Conservation (phyloP, 305 asterid genomes). For the Lippia alba region DNA sequence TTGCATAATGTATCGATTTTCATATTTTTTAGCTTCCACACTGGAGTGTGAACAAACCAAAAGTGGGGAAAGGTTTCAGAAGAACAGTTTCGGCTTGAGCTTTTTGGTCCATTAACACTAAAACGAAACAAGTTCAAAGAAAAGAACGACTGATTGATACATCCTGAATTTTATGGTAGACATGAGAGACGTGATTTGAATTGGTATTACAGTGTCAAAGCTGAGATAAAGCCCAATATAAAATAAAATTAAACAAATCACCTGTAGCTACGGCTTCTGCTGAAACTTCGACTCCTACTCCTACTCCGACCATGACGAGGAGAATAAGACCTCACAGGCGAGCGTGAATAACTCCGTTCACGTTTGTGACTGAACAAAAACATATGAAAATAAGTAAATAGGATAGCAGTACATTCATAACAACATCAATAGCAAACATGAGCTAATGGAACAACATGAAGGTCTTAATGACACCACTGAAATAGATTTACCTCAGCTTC, state of each 20-base stretch:
- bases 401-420: neutral
- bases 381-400: neutral
- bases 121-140: neutral
- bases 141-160: no score
- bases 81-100: no score
- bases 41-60: no score
- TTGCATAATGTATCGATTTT: no score
- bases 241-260: slow-evolving; percentile 22
- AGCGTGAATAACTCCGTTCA: slow-evolving; percentile 61
- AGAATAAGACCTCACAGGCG: slow-evolving; percentile 56
- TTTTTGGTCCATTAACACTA: no score
- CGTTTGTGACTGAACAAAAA: slow-evolving; percentile 37
- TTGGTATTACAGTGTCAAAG: no score
- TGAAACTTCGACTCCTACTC: slow-evolving; percentile 60
- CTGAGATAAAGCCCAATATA: no score
- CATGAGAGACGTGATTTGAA: no score
- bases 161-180: no score
- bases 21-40: no score
- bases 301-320: slow-evolving; percentile 66
- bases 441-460: neutral
- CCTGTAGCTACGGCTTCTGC: slow-evolving; percentile 78
- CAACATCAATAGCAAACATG: no score
- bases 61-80: no score
- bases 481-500: slow-evolving; percentile 51
- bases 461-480: slow-evolving; percentile 1